phyloP scores from a whole-genome alignment of 345 rosid species.

The Eutrema yunnanense region DNA sequence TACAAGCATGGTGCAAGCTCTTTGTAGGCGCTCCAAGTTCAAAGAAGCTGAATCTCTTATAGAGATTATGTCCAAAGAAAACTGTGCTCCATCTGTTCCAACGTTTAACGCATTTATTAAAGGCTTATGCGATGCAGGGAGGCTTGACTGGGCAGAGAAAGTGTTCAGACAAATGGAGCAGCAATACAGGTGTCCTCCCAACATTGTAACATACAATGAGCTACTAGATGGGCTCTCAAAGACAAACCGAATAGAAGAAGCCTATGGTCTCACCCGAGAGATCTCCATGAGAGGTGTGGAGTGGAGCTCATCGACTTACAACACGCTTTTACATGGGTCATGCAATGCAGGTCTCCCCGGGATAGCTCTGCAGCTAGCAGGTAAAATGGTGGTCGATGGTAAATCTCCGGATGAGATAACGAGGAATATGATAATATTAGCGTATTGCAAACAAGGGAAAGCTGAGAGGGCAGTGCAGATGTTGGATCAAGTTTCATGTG shows the following conservation, averaged over 20 bases:
- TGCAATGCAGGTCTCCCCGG: slow-evolving; percentile 43
- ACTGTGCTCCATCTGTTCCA: slow-evolving; percentile 55
- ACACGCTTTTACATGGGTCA: slow-evolving; percentile 59
- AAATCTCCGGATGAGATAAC: slow-evolving; percentile 54
- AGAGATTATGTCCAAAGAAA: slow-evolving; percentile 48
- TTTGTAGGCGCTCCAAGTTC: slow-evolving; percentile 60
- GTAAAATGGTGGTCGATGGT: slow-evolving; percentile 57
- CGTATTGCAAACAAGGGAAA: slow-evolving; percentile 51
- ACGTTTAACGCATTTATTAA: slow-evolving; percentile 66
- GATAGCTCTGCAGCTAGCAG: slow-evolving; percentile 49
- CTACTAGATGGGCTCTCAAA: slow-evolving; percentile 54
- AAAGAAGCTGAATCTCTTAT: slow-evolving; percentile 57
- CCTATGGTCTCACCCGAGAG: slow-evolving; percentile 41
- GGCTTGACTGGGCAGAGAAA: slow-evolving; percentile 54
- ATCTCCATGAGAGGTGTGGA: slow-evolving; percentile 42
- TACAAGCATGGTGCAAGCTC: slow-evolving; percentile 75
- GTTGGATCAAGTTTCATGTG: slow-evolving; percentile 34
- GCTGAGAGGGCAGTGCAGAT: slow-evolving; percentile 41
- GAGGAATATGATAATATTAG: slow-evolving; percentile 46
- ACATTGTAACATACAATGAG: slow-evolving; percentile 63
- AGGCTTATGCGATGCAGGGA: slow-evolving; percentile 60
- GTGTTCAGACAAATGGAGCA: slow-evolving; percentile 48
- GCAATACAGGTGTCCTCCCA: slow-evolving; percentile 46
- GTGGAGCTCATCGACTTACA: slow-evolving; percentile 52
- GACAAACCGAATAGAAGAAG: slow-evolving; percentile 40